Conservation (phyloP, 2,329 filamentous ascomycete genomes). For the Apiospora arundinis region DNA sequence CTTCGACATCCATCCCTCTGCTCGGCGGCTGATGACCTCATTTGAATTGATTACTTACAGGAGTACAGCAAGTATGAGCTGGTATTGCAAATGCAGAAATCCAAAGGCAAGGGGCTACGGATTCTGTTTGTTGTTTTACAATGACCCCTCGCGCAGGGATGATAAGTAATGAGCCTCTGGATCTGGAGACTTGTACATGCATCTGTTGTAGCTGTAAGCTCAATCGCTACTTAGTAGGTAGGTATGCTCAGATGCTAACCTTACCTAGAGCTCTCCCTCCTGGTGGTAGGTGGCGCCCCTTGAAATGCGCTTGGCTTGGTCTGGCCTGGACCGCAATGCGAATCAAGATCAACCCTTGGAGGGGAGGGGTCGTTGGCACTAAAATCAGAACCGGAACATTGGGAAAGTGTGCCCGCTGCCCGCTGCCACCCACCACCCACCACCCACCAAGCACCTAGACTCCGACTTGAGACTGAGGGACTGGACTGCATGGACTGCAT, state of each 20-base stretch:
- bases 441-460: not conserved
- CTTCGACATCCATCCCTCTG: too few species aligned
- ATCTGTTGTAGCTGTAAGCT: not conserved
- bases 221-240: not conserved
- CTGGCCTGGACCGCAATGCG: conserved; percentile 7
- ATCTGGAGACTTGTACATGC: not conserved
- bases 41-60: too few species aligned
- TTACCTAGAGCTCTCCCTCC: conserved; percentile 7
- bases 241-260: too few species aligned
- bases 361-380: conserved; percentile 16
- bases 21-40: too few species aligned
- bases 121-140: too few species aligned
- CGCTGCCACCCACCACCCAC: not conserved
- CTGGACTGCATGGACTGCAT: not conserved
- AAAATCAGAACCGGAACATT: conserved; percentile 9
- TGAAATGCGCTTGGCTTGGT: not conserved
- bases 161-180: too few species aligned
- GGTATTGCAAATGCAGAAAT: too few species aligned
- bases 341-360: conserved; percentile 14
- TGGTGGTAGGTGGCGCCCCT: conserved; percentile 6
- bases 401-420: conserved; percentile 1
- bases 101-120: too few species aligned
- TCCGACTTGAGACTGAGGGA: not conserved
- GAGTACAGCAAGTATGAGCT: too few species aligned
- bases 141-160: too few species aligned